Evolutionary conservation across 108 stramenopile genomes (phyloP).

Genomic region (Aurantiochytrium sp.): DNA sequence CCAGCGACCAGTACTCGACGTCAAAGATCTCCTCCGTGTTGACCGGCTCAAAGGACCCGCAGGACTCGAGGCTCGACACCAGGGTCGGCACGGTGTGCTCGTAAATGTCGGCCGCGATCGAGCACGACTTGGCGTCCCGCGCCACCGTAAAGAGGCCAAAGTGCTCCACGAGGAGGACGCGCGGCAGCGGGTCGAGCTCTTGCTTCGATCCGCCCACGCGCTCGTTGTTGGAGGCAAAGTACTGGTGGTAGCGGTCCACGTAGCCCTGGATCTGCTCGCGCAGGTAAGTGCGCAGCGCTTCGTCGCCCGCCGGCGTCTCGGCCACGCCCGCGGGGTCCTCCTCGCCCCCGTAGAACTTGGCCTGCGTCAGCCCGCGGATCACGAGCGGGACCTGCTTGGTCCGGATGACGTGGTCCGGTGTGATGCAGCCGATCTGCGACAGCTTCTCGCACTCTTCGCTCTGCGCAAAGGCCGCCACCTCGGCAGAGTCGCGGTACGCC

Average conservation of each 20-base stretch:
- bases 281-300: neutral
- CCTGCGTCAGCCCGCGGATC: neutral
- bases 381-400: neutral
- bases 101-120: conserved; percentile 26
- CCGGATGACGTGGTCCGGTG: conserved; percentile 22
- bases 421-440: neutral
- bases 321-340: neutral
- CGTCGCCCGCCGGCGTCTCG: neutral
- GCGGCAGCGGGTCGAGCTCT: conserved; percentile 2
- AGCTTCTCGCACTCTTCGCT: conserved; percentile 11
- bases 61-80: neutral
- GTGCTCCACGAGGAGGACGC: conserved; percentile 19
- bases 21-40: neutral
- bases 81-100: neutral
- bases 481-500: neutral
- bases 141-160: conserved; percentile 23
- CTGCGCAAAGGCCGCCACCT: conserved; percentile 1
- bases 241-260: neutral
- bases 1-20: conserved; percentile 28
- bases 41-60: neutral
- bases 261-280: neutral
- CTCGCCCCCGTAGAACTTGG: neutral
- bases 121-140: conserved; percentile 29
- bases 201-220: neutral
- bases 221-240: neutral